Base-by-base conservation (phyloP, 352 stramenopile species). In the Globisporangium uncinulatum region DNA sequence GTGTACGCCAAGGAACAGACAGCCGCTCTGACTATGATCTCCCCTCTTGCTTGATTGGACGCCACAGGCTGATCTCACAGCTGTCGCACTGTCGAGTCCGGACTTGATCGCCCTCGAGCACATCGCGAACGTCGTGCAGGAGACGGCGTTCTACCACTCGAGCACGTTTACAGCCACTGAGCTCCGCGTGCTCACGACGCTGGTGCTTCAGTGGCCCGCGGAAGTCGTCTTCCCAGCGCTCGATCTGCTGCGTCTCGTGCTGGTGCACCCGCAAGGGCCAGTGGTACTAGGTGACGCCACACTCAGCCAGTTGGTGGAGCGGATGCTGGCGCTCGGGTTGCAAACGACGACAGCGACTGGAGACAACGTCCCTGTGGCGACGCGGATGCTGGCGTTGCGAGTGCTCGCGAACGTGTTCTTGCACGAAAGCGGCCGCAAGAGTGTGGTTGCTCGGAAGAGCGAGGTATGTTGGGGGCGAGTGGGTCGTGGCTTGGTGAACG, bases 141-240 rank as follows among this genome's bases (percentile, higher is more conserved):
- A 94, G 42, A 95, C 85, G 17, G 75, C 77, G 19, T 92, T 88
- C 37, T 98, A 98, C 68, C 95, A 98, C 74, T 94, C 90, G 7
- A 96, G 79, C 54, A 85, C 78, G 6, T 89, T 98, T 43, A 65
- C 77, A 3, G 34, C 66, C 7, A 51, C 47, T 1, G 81, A 97
- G 55, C 67, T 98, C 10, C 31, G 61, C 19, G 62, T 76, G 2
- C 56, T 98, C 41, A 64, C 61, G 32, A 75, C 71, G 31, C 74
- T 92, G 32, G 50, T 98, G 14, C 56, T 70, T 7, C 59, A 66
- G 4, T 97, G 92, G 86, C 77, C 86, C 6, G 73, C 73, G 0
- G 73, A 80, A 11, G 56, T 89, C 34, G 86, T 81, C 4, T 98
- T 98, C 69, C 91, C 94, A 11, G 86, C 79, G 4, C 70, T 98